Evolutionary conservation across 2,329 filamentous ascomycete species (phyloP), one percentile per base, ranked within the genome.

Genomic region (Colletotrichum higginsianum): DNA sequence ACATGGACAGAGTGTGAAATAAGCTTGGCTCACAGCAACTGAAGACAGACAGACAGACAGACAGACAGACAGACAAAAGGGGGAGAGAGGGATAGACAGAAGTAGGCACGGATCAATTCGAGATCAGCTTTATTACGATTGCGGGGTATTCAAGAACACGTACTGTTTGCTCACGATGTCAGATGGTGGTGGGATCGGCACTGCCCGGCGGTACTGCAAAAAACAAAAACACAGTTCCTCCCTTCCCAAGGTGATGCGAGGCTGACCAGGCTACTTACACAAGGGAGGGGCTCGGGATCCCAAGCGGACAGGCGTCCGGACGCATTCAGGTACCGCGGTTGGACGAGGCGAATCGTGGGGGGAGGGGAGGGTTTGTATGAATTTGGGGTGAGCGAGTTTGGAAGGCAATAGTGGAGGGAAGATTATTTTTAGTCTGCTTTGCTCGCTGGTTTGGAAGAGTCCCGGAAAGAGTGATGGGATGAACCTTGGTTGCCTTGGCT

Each of bases 251-350:
- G 4, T 30, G 46, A 18, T 35, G 30, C 30, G 18, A 23, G n/a
- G 30, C 23, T 35, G 23, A 26, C 23, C 26, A 40, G 44, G 13
- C 18, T 26, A 56, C 18, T 21, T 6, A 23, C 52, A n/a, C 35
- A 42, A 47, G 30, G 30, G 30, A 35, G 30, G 30, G 30, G 21
- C 47, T 60, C 40, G 21, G 40, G 3, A 26, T 12, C 23, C 8
- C 8, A 46, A 58, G 46, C 44, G 53, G 52, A 61, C 50, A 50
- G 30, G 38, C 49, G 56, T 53, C 56, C 16, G 64, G 44, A 62
- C 55, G 38, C 56, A 57, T 57, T 18, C 63, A 50, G 18, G 56
- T 49, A 55, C 44, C 49, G 50, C 56, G 42, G 63, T 69, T 53
- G 55, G 52, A 55, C 35, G 61, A 63, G 47, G n/a, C 44, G 44